A percentile compares a stretch with the other conserved stretches of the same genome.
phyloP scores from a whole-genome alignment of 768 basidiomycete species.

The Leucocoprinus birnbaumii region DNA sequence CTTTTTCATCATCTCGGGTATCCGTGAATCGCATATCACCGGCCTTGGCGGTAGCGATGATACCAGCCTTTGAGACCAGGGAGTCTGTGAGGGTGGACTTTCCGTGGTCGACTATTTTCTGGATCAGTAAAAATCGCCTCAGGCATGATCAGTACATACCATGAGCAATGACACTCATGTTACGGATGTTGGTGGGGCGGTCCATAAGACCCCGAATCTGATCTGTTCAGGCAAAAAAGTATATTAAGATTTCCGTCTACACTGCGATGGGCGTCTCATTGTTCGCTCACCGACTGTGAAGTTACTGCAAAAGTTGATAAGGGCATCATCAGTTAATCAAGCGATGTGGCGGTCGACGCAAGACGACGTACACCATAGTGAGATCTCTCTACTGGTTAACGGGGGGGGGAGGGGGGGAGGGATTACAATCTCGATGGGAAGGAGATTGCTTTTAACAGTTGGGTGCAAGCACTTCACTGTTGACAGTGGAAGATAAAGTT shows the following conservation, averaged over 20 bases:
- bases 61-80: constrained; percentile 98
- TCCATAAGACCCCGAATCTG: constrained; percentile 90
- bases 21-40: constrained; percentile 98
- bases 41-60: constrained; percentile 92
- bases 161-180: constrained; percentile 93
- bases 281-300: constrained; percentile 76
- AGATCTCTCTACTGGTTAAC: constrained; percentile 42
- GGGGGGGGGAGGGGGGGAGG: constrained; percentile 15
- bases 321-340: constrained; percentile 29
- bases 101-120: constrained; percentile 89
- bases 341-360: constrained; percentile 11
- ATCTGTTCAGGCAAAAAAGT: constrained; percentile 40
- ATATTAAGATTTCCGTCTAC: constrained; percentile 11
- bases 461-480: constrained; percentile 29
- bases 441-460: constrained; percentile 31
- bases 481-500: constrained; percentile 37
- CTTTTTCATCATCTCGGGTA: constrained; percentile 97
- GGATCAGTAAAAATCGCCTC: constrained; percentile 12
- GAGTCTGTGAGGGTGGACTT: constrained; percentile 99
- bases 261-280: not conserved
- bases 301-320: constrained; percentile 53
- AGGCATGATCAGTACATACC: constrained; percentile 44
- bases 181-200: constrained; percentile 87
- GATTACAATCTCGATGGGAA: constrained; percentile 26
- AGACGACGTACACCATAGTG: constrained; percentile 77